Percentiles rank a stretch among this genome's conserved stretches.
phyloP scores from a whole-genome alignment of 768 basidiomycete genomes.

The Tricholoma bakamatsutake region DNA sequence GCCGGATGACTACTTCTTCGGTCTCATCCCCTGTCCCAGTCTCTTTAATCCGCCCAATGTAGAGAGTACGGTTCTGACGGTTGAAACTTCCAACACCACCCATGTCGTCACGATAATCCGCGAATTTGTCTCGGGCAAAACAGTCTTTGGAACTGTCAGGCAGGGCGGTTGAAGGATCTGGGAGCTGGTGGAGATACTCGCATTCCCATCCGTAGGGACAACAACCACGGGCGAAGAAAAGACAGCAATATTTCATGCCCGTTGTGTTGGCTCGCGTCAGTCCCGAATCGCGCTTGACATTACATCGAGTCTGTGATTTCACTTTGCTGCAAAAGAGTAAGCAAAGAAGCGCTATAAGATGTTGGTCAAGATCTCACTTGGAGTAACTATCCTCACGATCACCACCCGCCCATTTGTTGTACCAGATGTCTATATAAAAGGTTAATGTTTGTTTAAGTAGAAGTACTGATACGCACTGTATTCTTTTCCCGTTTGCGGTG shows the following conservation, averaged over 20 bases:
- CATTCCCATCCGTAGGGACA: conserved; percentile 99
- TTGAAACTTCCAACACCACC: conserved; percentile 98
- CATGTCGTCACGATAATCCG: conserved; percentile 99
- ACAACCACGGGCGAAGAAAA: conserved; percentile 94
- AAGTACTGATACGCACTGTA: conserved; percentile 62
- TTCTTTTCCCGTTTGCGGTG: conserved; percentile 90
- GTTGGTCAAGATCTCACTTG: conserved; percentile 50
- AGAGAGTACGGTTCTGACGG: conserved; percentile 89
- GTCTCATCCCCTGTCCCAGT: conserved; percentile 85
- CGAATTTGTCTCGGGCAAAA: conserved; percentile 94
- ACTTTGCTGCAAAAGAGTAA: conserved; percentile 57
- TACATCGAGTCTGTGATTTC: conserved; percentile 90
- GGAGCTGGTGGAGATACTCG: conserved; percentile 89
- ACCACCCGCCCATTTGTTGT: conserved; percentile 99
- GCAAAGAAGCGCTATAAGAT: not conserved
- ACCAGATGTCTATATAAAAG: conserved; percentile 78
- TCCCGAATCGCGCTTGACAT: conserved; percentile 82
- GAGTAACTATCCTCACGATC: conserved; percentile 96
- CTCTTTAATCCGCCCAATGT: conserved; percentile 92
- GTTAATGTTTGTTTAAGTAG: conserved; percentile 1
- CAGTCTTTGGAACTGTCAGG: conserved; percentile 95
- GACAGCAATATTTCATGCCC: conserved; percentile 87
- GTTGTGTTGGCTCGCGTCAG: conserved; percentile 94
- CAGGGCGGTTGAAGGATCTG: conserved; percentile 57
- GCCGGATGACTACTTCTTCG: conserved; percentile 83